Evolutionary conservation across 305 asterid species (phyloP).

Genomic region (Salvia sclarea): DNA sequence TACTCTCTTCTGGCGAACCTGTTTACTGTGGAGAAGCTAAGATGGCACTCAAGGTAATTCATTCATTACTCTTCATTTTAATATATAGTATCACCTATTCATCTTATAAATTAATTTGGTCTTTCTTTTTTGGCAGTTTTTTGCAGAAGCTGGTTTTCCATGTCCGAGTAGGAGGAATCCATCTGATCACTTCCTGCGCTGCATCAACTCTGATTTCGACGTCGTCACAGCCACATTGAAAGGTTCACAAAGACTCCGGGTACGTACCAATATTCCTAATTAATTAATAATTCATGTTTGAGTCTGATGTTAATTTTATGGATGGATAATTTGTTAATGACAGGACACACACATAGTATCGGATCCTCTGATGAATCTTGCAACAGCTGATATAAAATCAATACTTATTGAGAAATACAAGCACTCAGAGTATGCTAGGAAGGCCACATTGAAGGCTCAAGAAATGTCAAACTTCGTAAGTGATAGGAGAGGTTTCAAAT

Average conservation of each 20-base stretch:
- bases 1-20: conserved; percentile 71
- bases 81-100: too few relatives aligned
- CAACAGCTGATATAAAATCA: conserved; percentile 76
- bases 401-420: conserved; percentile 65
- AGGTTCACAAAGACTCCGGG: conserved; percentile 78
- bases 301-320: too few relatives aligned
- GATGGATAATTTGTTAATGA: conserved; percentile 6
- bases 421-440: conserved; percentile 58
- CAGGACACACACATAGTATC: conserved; percentile 57
- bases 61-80: too few relatives aligned
- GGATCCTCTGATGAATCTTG: conserved; percentile 70
- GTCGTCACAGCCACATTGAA: conserved; percentile 69
- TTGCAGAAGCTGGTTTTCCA: conserved; percentile 87
- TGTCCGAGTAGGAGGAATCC: conserved; percentile 95
- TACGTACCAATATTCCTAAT: too few relatives aligned
- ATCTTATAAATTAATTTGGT: too few relatives aligned
- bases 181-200: conserved; percentile 92
- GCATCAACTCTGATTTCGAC: conserved; percentile 85
- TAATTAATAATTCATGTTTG: too few relatives aligned
- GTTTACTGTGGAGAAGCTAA: conserved; percentile 82
- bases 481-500: conserved; percentile 37
- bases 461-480: conserved; percentile 62
- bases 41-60: conserved; percentile 53
- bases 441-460: conserved; percentile 47
- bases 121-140: too few relatives aligned